Evolutionary conservation across 306 rosid genomes (phyloP), one percentile per base, ranked within the genome.

Genomic region (Calophaca sinica): DNA sequence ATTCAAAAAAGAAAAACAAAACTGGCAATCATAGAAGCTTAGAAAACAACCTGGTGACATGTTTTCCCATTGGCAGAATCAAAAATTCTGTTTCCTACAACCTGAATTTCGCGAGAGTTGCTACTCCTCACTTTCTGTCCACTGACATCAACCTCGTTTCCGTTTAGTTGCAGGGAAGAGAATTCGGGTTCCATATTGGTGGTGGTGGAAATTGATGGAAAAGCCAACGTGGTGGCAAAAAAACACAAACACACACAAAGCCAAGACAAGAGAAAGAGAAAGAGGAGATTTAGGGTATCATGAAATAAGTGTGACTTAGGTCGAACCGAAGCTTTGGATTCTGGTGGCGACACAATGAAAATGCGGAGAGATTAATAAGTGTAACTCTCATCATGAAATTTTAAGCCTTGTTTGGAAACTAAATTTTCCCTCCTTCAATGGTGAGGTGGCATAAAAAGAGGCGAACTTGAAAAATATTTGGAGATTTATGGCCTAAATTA

Each of bases 21-120:
- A 20, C 26, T 2, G 26, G 7, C 5, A 29, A 35, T n/a, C 45
- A 46, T 46, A 7, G 10, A 62, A 62, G 49, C 32, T 62, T 38
- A 14, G 4, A 28, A 33, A 58, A 28, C 11, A 11, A 80, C 97
- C 88, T 91, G 97, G 61, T 91, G 98, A 46, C 98, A 93, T 33
- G 84, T 70, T 66, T 60, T 83, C 0, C 93, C 96, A 29, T 80
- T 76, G 9, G 65, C 70, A 50, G 91, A 72, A 60, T 91, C 96
- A 53, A 83, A 86, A 75, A 81, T 70, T 75, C 87, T 79, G 58
- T 68, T 86, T 11, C 75, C 86, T 10, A 79, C 46, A 2, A 83
- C 57, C 9, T 85, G 86, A 75, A 85, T 66, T 38, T 86, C 84
- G 0, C 80, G 76, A 15, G 71, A 46, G 6, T 79, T 86, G 9